Base-by-base conservation (phyloP, 1,284 basidiomycete genomes). In the Cerrena zonata region DNA sequence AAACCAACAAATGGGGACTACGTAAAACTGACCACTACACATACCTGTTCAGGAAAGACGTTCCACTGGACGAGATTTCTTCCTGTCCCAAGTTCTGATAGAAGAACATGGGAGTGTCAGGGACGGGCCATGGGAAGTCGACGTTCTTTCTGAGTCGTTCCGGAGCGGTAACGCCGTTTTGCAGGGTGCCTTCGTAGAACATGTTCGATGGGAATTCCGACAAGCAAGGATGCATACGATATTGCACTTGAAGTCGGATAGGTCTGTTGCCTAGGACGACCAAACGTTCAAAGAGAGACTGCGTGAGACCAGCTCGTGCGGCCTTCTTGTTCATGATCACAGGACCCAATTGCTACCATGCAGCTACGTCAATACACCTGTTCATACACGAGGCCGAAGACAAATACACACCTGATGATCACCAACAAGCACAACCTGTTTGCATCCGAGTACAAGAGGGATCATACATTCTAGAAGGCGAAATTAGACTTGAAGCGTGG, bases 271-370 rank as follows among this genome's bases (percentile, higher is more conserved):
- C 88, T 50, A 99, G 85, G 46, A 97, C 79, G 57, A 99, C 94
- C 47, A 99, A 84, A 36, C 96, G 89, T 69, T 99, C 96, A 63
- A 99, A 99, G 22, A 99, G 84, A 1, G 94, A 98, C 66, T 98
- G 94, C 0, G 94, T 97, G 40, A 99, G 79, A 25, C 96, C 96
- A 0, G 96, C 96, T 13, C 93, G 86, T 0, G 96, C 96, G 1
- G 95, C 96, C 68, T 99, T 98, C 80, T 98, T 99, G 82, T 98
- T 99, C 96, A 99, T 99, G 67, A 99, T 98, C 60, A 98, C 96
- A 7, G 96, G 96, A 1, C 96, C 96, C 45, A 99, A 85, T 79
- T 99, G 96, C 73, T 90, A 49, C 52, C 23, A 36, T 43, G 45
- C 26, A 45, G 26, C 43, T 39, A 38, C 23, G 47, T 52, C 18